Conservation (phyloP, 1,284 basidiomycete species). For the Ustilago esculenta region DNA sequence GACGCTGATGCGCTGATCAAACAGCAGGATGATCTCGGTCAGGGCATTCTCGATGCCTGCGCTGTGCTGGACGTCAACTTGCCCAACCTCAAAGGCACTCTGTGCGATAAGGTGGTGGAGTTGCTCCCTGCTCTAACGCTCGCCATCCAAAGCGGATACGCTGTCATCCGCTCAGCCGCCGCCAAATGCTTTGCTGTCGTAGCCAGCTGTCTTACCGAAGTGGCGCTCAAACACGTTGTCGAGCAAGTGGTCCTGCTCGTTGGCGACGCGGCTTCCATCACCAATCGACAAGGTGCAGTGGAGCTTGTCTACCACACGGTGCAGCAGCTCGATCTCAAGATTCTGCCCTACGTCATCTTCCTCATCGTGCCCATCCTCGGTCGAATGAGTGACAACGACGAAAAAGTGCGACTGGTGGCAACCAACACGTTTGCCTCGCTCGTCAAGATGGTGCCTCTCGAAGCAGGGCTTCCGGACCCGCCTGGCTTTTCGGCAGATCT, state of each 20-base stretch:
- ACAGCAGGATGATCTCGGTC: constrained; percentile 71
- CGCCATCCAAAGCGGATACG: constrained; percentile 82
- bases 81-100: constrained; percentile 77
- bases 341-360: constrained; percentile 96
- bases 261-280: constrained; percentile 79
- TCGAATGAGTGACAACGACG: constrained; percentile 94
- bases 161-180: constrained; percentile 87
- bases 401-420: constrained; percentile 87
- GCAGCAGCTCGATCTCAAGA: constrained; percentile 88
- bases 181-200: constrained; percentile 87
- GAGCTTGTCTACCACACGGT: constrained; percentile 89
- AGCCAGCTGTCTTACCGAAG: constrained; percentile 83
- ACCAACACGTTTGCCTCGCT: constrained; percentile 97
- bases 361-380: constrained; percentile 95
- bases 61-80: constrained; percentile 86
- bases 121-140: constrained; percentile 81
- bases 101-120: constrained; percentile 77
- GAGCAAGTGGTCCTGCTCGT: constrained; percentile 85
- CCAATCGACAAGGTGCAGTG: constrained; percentile 86
- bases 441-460: constrained; percentile 99
- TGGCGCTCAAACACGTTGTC: constrained; percentile 88
- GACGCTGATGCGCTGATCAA: constrained; percentile 29
- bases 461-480: constrained; percentile 94
- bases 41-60: constrained; percentile 91
- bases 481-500: constrained; percentile 89